A percentile compares a stretch with the other conserved stretches of the same genome.
phyloP scores from a whole-genome alignment of 2,329 filamentous ascomycete genomes.

The Myotisia sp. region DNA sequence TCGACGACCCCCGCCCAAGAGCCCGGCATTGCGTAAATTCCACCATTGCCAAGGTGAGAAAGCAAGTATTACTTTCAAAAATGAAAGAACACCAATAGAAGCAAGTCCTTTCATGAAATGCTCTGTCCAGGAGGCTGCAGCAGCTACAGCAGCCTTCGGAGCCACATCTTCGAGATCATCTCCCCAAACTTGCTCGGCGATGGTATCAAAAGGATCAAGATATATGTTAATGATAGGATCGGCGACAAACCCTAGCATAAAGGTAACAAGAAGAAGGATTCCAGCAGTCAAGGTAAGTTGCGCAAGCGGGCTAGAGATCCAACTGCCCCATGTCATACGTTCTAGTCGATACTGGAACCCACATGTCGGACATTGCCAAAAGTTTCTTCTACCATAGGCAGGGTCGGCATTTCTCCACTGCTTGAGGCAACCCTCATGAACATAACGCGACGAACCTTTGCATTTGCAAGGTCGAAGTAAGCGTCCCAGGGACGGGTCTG shows the following conservation, averaged over 20 bases:
- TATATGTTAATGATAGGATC: constrained; percentile 86
- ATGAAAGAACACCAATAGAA: constrained; percentile 75
- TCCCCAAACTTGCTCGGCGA: constrained; percentile 31
- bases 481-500: constrained; percentile 58
- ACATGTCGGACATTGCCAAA: constrained; percentile 80
- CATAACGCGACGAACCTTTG: constrained; percentile 83
- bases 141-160: constrained; percentile 26
- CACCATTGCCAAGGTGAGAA: constrained; percentile 65
- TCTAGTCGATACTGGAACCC: constrained; percentile 67
- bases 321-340: constrained; percentile 59
- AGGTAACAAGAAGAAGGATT: constrained; percentile 60
- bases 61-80: constrained; percentile 63
- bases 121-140: constrained; percentile 51
- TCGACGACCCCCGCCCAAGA: constrained; percentile 37
- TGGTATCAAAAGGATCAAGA: constrained; percentile 57
- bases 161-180: constrained; percentile 20
- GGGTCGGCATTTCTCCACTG: constrained; percentile 68
- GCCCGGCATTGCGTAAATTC: constrained; percentile 51
- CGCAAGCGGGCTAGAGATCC: constrained; percentile 50
- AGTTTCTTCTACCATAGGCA: constrained; percentile 49
- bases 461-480: constrained; percentile 84
- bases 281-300: constrained; percentile 57
- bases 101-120: constrained; percentile 84
- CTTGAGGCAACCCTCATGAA: constrained; percentile 80
- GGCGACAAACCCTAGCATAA: constrained; percentile 76